Base-by-base conservation (phyloP, 140 eudicot species). In the Anethum foeniculum region DNA sequence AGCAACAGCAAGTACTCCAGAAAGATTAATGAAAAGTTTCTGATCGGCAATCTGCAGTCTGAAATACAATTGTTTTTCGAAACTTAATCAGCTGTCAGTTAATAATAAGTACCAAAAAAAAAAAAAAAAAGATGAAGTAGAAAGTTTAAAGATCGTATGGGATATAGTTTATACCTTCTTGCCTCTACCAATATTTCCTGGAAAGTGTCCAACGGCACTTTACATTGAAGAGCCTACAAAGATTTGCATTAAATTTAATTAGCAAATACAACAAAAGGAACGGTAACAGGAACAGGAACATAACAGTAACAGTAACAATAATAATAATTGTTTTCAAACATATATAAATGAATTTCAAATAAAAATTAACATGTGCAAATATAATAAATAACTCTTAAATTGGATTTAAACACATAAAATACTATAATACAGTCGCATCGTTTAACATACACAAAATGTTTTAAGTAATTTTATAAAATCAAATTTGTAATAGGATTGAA, bases 11-110 rank as follows among this genome's bases (percentile, higher is more conserved):
- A 82, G 83, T 44, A 89, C 87, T 51, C 83, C 86, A 49, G 88
- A 90, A 49, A 95, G 84, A 54, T 86, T 85, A 84, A 58, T 73
- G 83, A 92, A 95, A 41, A 87, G 83, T 84, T 84, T 86, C 85
- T 95, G 97, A 48, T 89, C 83, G 71, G 85, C 96, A 85, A 95
- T 91, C 85, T 90, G 89, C 54, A 95, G 89, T 81, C 99, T 95
- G 92, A 65, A 80, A 54, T 62, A 83, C 43, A 30, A 16, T 77
- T 65, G 80, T 36, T 77, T 34, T 79, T 81, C 27, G 48, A 82
- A 75, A 73, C 79, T 43, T 28, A 48, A 74, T 34, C 79, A 44
- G 78, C 0, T 44, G 56, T 5, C 32, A 44, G 43, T 28, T n/a
- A 74, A 44, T n/a, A 74, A 43, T 1, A 73, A 2, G 44, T 39